Evolutionary conservation across 148 eudicot genomes (phyloP), one percentile per base, ranked within the genome.

Genomic region (Gaultheria prostrata): DNA sequence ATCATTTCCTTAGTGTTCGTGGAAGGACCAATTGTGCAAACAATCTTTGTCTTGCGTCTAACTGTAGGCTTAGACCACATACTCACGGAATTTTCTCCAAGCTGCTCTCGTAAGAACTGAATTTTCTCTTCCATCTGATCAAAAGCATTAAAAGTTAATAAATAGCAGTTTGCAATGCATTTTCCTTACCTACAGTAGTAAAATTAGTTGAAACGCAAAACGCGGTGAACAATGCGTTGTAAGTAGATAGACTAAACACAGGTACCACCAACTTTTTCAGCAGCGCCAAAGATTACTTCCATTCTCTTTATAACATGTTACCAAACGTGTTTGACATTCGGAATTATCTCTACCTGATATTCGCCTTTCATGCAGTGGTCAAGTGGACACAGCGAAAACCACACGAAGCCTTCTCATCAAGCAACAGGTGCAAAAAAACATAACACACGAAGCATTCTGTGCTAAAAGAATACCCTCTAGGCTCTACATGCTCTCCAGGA

Each of bases 11-110:
- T 88, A 8, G 98, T 91, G 87, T 93, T 86, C 77, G 99, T 93
- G 43, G 99, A 97, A 79, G 99, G 99, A 87, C 99, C 99, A 78
- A 97, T 93, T 26, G 99, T 97, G 90, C 99, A 97, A 51, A 97
- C 98, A 80, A 95, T 95, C 85, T 95, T 94, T 3, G 99, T 95
- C 90, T 93, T 97, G 51, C 98, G 90, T 73, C 91, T 90, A 1
- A 92, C 95, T 6, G 82, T 90, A 45, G 97, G 98, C 89, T 93
- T 95, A 80, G 97, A 85, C 97, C 93, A 93, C 88, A 90, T 84
- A 43, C 90, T 89, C 21, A 67, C 69, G 28, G 93, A 87, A 69
- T 90, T 90, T 77, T 94, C 91, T 54, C 89, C 90, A 59, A 75
- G 79, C 53, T 89, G 92, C 79, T 87, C 93, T 53, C 73, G 87